Evolutionary conservation across 176 grass and related monocot genomes (phyloP), one percentile per base, ranked within the genome.

Genomic region (Carex scoparia): DNA sequence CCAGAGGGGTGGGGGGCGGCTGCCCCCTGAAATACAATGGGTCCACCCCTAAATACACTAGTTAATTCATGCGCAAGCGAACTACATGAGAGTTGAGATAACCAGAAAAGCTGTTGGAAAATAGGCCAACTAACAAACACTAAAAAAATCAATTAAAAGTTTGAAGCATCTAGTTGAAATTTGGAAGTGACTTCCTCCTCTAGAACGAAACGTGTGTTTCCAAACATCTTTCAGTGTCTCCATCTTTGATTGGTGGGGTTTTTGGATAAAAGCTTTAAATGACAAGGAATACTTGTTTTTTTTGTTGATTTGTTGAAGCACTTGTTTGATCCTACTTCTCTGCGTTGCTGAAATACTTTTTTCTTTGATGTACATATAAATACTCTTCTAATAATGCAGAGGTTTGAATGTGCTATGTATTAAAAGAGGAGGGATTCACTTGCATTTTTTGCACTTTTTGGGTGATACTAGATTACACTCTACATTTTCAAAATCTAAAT

Each of bases 151-250:
- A 66, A 66, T 13, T 10, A 23, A 48, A 23, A 35, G 33, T 19
- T 72, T 48, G 16, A 51, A 51, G 69, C 69, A 73, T 73, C 70
- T 46, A 48, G 37, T 48, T 71, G 38, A 44, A 71, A 3, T 3
- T 70, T 72, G 69, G 69, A 23, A 72, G 69, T 73, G 69, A 73
- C 13, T 73, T 73, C 42, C 69, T 4, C 42, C 10, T 48, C 40
- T 73, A 18, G n/a, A 73, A 73, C 8, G 8, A 73, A 49, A 73
- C 18, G 38, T 10, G 69, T 23, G 42, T 23, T 48, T 73, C 65
- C 65, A 69, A 69, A 69, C 35, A 68, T 69, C 65, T 73, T 73
- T 49, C 3, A 9, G 70, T 73, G 44, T 73, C 70, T 73, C 70
- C 70, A 51, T 73, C 42, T 72, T 72, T 72, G 38, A 72, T 8